Conservation (phyloP, 495 filamentous ascomycete species). For the Penicillium alfredii region DNA sequence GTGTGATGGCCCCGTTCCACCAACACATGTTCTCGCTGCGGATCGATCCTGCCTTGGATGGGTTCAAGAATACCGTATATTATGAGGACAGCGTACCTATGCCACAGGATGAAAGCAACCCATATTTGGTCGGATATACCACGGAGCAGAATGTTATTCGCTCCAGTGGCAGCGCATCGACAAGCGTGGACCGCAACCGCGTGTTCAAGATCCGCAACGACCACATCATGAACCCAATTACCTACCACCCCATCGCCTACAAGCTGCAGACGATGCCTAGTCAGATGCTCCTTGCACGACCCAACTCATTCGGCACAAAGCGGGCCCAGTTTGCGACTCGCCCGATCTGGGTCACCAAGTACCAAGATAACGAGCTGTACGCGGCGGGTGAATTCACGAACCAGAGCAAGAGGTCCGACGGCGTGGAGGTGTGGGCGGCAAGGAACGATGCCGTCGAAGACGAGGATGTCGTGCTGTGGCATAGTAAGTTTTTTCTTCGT, state of each 20-base stretch:
- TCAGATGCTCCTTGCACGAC: constrained; percentile 72
- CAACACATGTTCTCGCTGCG: constrained; percentile 92
- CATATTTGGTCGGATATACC: constrained; percentile 70
- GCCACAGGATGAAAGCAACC: constrained; percentile 66
- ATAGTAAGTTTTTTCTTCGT: constrained; percentile 27
- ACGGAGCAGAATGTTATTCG: constrained; percentile 55
- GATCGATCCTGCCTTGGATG: constrained; percentile 77
- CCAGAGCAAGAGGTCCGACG: constrained; percentile 60
- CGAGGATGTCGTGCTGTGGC: constrained; percentile 40
- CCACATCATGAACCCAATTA: constrained; percentile 61
- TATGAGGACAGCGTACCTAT: constrained; percentile 69
- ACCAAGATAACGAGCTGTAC: constrained; percentile 75
- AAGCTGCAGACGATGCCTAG: constrained; percentile 68
- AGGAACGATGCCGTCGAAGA: constrained; percentile 45
- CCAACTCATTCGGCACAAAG: constrained; percentile 61
- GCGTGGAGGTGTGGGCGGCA: constrained; percentile 38
- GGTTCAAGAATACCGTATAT: constrained; percentile 61
- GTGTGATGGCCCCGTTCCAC: constrained; percentile 71
- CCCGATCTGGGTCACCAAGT: constrained; percentile 75
- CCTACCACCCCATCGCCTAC: constrained; percentile 71
- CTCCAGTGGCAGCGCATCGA: constrained; percentile 57
- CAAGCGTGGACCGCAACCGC: constrained; percentile 58
- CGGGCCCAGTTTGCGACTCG: constrained; percentile 80
- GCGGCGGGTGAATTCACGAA: constrained; percentile 85
- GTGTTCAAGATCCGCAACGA: constrained; percentile 80